Conservation (phyloP, 1,139 yeast species). For the Pichia kudriavzevii region DNA sequence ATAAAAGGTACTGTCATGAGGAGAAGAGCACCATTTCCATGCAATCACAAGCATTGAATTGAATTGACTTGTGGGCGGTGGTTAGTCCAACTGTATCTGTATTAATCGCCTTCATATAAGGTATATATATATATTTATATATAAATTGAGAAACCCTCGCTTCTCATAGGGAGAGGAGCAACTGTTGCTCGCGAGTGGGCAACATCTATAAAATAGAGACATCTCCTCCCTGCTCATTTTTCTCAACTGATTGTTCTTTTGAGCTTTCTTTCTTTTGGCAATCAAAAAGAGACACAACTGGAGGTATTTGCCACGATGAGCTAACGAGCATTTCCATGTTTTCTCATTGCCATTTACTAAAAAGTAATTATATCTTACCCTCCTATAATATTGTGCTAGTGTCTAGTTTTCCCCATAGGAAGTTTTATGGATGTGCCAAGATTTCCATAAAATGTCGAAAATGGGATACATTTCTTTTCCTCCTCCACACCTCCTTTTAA, state of each 20-base stretch:
- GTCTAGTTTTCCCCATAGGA: conserved; percentile 43
- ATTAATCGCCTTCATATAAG: no score
- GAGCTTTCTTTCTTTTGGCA: conserved; percentile 29
- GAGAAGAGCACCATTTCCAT: no score
- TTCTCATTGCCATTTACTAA: conserved; percentile 55
- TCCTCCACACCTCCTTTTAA: conserved; percentile 5
- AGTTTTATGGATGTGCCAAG: conserved; percentile 44
- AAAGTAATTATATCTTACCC: conserved; percentile 26
- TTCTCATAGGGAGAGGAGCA: background rate
- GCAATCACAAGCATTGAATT: no score
- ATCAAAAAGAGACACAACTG: conserved; percentile 46
- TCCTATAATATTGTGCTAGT: conserved; percentile 39
- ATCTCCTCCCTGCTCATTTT: background rate
- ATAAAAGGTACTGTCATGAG: no score
- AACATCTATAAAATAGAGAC: background rate
- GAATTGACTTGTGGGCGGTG: no score
- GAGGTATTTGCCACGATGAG: conserved; percentile 70
- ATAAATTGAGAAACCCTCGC: background rate
- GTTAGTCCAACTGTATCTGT: background rate
- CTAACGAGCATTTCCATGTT: conserved; percentile 54
- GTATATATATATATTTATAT: no score
- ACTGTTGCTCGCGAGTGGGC: background rate
- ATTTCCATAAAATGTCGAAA: conserved; percentile 58
- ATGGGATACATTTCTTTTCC: conserved; percentile 38
- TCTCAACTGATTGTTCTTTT: conserved; percentile 3